Base-by-base conservation (phyloP, 2,329 filamentous ascomycete species). In the Verticillium longisporum region DNA sequence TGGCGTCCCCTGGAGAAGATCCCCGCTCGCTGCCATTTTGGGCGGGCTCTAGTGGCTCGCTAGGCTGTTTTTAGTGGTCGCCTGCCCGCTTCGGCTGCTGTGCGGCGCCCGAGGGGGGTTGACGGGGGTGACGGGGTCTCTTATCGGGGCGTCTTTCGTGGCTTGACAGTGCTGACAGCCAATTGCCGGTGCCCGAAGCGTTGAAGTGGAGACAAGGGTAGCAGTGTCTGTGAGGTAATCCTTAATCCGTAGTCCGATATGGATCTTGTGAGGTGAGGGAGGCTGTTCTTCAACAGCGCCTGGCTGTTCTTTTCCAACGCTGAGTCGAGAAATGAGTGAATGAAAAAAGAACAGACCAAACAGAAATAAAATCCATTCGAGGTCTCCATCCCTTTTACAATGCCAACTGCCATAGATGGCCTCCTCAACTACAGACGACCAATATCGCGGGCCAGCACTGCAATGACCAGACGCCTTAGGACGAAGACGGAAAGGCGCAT, bases 21-120 rank as follows among this genome's bases (percentile, higher is more conserved):
- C 60, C 60, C 45, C 41, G 53, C 53, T 59, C 59, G 59, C 62
- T 56, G 63, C 41, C 62, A 65, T 65, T 61, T 64, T 59, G 62
- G 62, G 55, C 53, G n/a, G 55, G 57, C 36, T 55, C 62, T 64
- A 62, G 58, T 31, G 60, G 63, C 60, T 64, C 59, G 61, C 63
- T 61, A 65, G 54, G 58, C 37, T 26, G 56, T 45, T 60, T 62
- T 57, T 58, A 58, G 56, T 58, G 56, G 56, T 33, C 45, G 38
- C 26, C 38, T 55, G 55, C 60, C 57, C 62, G 58, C 60, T 63
- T 45, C 56, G 33, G 62, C 63, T 65, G 62, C 60, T 61, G 38
- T 41, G 38, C 56, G 60, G 60, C 59, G 60, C 63, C n/a, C 9
- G 9, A 13, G 13, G 26, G 26, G 4, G 26, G 26, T 31, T 31